Evolutionary conservation across 345 rosid genomes (phyloP), one percentile per base, ranked within the genome.

Genomic region (Melastoma malabathricum): DNA sequence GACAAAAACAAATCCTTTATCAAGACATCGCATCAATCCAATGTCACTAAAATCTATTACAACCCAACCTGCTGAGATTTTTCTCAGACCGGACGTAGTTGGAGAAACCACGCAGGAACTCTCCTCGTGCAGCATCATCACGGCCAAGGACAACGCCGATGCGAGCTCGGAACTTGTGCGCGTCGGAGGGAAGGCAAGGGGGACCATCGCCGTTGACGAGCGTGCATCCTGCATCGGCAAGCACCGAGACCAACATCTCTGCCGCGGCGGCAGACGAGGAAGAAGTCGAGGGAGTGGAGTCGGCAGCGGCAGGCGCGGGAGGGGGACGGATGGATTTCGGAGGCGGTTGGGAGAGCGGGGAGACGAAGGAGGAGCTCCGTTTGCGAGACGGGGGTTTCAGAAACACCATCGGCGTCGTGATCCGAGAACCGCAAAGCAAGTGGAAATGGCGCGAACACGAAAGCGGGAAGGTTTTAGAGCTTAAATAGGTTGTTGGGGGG

Each of bases 171-270:
- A 86, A 61, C 55, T 65, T 57, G 68, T 67, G 72, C 22, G 63
- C 64, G 45, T 81, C 85, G 64, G 92, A 64, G 8, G 92, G 92
- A 27, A 81, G 86, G 59, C 71, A 67, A 0, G 93, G 96, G 5
- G 82, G 75, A 4, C 77, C 93, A 7, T 70, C 68, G 47, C 72
- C 72, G 52, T 81, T 77, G 41, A 72, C 25, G 66, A 86, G 64
- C 19, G 93, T 83, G 59, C 93, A 83, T 2, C 89, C 93, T 12
- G 79, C 79, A 38, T 83, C 89, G 1, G 93, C 96, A 19, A 87
- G 68, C 60, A 81, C 51, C 10, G 83, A 59, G 15, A 69, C 67
- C 79, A 79, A 69, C 61, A 65, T 79, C 22, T 83, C 89, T 39
- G 64, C 45, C 25, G 51, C 55, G 4, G 71, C 13, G 12, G 16